Conservation (phyloP, 140 eudicot species). For the Cichorium intybus region DNA sequence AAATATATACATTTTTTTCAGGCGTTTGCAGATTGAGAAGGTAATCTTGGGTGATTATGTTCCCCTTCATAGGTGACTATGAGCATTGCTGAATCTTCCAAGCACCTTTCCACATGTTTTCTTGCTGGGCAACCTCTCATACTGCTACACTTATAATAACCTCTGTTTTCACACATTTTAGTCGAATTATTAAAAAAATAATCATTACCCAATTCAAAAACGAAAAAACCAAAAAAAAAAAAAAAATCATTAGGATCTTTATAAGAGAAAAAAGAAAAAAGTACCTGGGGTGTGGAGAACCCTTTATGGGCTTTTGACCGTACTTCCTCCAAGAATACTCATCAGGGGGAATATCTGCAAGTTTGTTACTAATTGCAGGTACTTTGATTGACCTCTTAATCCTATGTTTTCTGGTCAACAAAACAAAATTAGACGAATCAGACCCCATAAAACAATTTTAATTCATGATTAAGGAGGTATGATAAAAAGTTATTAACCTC, state of each 20-base stretch:
- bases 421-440: constrained; percentile 9
- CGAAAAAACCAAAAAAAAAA: not conserved
- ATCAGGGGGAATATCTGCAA: constrained; percentile 96
- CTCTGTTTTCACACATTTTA: constrained; percentile 44
- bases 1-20: constrained; percentile 46
- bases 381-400: constrained; percentile 88
- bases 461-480: not conserved
- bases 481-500: constrained; percentile 47
- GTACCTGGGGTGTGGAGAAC: constrained; percentile 98
- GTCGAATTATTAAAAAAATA: not conserved
- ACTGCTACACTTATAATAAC: constrained; percentile 90
- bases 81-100: constrained; percentile 81
- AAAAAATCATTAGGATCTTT: not conserved
- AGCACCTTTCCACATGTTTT: constrained; percentile 83
- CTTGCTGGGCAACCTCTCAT: constrained; percentile 95
- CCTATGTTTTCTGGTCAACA: constrained; percentile 65
- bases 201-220: not conserved
- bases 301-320: constrained; percentile 93
- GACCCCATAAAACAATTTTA: not conserved
- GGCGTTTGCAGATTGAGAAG: constrained; percentile 60
- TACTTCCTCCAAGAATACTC: constrained; percentile 97
- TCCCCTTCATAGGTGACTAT: constrained; percentile 93
- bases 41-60: constrained; percentile 78
- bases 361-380: constrained; percentile 92
- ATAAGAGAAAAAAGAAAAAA: constrained; percentile 8